These are phyloP conservation scores for Sarocladiaceae sp. DNA, from an alignment of 2,329 filamentous ascomycete species.

Conservation along the genomic window DNA sequence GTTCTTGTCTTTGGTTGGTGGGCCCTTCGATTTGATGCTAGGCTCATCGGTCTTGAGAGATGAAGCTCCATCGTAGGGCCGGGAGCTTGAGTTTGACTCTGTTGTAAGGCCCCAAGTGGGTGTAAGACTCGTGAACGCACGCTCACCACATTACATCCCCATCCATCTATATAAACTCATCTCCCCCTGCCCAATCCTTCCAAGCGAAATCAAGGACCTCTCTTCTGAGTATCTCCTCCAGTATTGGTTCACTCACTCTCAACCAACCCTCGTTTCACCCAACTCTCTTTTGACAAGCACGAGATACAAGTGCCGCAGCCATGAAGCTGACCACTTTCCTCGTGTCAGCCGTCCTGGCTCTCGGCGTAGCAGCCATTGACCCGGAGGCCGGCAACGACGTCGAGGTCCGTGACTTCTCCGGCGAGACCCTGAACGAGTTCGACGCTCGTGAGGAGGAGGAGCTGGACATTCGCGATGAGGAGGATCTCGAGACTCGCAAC, in stretches of 20 bases:
- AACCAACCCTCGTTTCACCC: background rate
- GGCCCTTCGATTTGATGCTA: background rate
- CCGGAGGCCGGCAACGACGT: constrained; percentile 5
- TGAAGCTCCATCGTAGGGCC: too few species aligned
- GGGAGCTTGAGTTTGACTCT: background rate
- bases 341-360: constrained; percentile 1
- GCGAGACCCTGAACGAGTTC: constrained; percentile 5
- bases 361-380: background rate
- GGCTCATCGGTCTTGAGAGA: too few species aligned
- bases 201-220: background rate
- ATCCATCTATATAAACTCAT: background rate
- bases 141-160: background rate
- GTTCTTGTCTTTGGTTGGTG: background rate
- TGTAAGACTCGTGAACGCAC: too few species aligned
- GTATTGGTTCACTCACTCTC: too few species aligned
- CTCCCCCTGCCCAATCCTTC: background rate
- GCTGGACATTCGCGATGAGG: constrained; percentile 1
- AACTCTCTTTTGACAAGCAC: background rate
- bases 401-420: constrained; percentile 5
- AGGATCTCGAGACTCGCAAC: constrained; percentile 1
- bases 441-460: constrained; percentile 3
- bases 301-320: background rate
- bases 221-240: background rate
- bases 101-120: too few species aligned
- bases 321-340: constrained; percentile 3